phyloP scores from a whole-genome alignment of 177 flowering plant species.

The Tripterygium wilfordii region DNA sequence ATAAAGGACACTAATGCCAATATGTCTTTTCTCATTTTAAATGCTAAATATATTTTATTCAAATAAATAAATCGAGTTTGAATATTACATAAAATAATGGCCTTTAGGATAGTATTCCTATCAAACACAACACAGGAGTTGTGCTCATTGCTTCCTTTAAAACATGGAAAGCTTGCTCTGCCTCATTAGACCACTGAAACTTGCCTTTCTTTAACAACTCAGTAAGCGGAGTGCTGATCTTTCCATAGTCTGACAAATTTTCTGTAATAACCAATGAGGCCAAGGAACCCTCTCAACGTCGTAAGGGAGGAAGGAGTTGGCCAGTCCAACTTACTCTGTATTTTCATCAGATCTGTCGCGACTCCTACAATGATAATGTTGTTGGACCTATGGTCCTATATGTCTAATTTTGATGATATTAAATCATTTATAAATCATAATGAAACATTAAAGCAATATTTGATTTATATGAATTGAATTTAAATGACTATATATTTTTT shows the following conservation, averaged over 20 bases:
- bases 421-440: too few species aligned
- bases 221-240: not conserved
- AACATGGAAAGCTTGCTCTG: not conserved
- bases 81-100: too few species aligned
- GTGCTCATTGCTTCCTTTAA: not conserved
- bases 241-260: constrained; percentile 1
- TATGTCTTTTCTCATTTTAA: too few species aligned
- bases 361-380: constrained; percentile 1
- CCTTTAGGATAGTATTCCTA: too few species aligned
- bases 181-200: not conserved
- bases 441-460: too few species aligned
- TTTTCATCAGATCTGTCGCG: not conserved
- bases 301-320: not conserved
- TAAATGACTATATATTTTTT: too few species aligned
- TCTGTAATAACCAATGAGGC: constrained; percentile 10
- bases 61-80: too few species aligned
- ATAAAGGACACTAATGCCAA: too few species aligned
- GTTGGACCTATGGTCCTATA: too few species aligned
- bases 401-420: too few species aligned
- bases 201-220: not conserved
- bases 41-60: too few species aligned
- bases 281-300: constrained; percentile 4
- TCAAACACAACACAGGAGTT: not conserved
- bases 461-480: too few species aligned
- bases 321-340: not conserved